A percentile compares a stretch with the other conserved stretches of the same genome.
These are phyloP conservation scores for Mycena metata DNA, from an alignment of 768 basidiomycete species.

Conservation along the genomic window DNA sequence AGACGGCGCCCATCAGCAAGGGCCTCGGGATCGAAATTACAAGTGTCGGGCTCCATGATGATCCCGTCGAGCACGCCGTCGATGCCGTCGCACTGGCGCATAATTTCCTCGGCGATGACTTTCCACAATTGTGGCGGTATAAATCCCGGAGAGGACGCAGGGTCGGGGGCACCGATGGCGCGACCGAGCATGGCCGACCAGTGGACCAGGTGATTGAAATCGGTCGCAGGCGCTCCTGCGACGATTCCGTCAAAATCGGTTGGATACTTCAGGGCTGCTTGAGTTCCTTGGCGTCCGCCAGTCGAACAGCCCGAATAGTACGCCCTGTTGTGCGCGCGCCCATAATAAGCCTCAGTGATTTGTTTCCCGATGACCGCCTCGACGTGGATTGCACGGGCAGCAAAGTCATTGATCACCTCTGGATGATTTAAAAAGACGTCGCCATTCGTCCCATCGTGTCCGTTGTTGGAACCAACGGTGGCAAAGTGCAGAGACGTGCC, in stretches of 20 bases:
- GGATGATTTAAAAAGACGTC: constrained; percentile 38
- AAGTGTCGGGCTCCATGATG: constrained; percentile 43
- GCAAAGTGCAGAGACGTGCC: constrained; percentile 42
- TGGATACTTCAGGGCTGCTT: constrained; percentile 42
- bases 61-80: constrained; percentile 44
- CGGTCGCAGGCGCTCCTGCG: constrained; percentile 44
- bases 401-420: constrained; percentile 45
- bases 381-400: constrained; percentile 43
- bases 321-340: constrained; percentile 37
- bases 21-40: too few relatives aligned
- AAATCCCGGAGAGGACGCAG: constrained; percentile 26
- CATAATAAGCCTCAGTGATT: constrained; percentile 43
- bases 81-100: constrained; percentile 29
- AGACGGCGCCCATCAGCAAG: too few relatives aligned
- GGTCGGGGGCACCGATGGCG: constrained; percentile 27
- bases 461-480: constrained; percentile 42
- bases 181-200: constrained; percentile 21
- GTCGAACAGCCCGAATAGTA: constrained; percentile 47
- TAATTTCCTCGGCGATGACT: constrained; percentile 37
- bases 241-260: constrained; percentile 47
- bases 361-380: constrained; percentile 43
- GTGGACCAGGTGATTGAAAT: constrained; percentile 28
- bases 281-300: constrained; percentile 46
- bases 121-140: constrained; percentile 39
- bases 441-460: constrained; percentile 41